A percentile compares a stretch with the other conserved stretches of the same genome.
phyloP scores from a whole-genome alignment of 75 land plant genomes.

The Gnetum montanum region DNA sequence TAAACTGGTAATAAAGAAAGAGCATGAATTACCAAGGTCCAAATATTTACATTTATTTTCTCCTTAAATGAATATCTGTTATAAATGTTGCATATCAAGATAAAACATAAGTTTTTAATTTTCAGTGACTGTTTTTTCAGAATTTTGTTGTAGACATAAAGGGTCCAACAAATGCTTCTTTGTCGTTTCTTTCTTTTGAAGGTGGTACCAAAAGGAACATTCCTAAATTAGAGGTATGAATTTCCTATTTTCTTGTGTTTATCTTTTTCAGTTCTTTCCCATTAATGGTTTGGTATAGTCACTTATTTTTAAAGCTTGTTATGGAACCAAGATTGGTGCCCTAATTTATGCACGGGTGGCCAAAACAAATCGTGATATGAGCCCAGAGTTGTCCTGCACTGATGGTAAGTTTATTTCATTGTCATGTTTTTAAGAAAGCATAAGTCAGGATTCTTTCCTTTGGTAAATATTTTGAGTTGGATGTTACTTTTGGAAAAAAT shows the following conservation, averaged over 20 bases:
- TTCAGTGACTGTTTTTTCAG: slow-evolving; percentile 40
- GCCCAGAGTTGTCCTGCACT: slow-evolving; percentile 82
- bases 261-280: neutral
- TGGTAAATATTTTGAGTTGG: neutral
- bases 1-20: no score
- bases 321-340: slow-evolving; percentile 48
- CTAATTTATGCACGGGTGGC: slow-evolving; percentile 78
- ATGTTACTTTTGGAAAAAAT: no score
- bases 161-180: slow-evolving; percentile 62
- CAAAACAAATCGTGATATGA: slow-evolving; percentile 79
- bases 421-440: neutral
- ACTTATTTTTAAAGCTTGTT: neutral
- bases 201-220: slow-evolving; percentile 89
- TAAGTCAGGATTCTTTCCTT: no score
- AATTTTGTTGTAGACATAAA: slow-evolving; percentile 78
- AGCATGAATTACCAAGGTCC: no score
- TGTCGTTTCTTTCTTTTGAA: slow-evolving; percentile 92
- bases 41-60: no score
- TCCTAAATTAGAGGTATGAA: slow-evolving; percentile 80
- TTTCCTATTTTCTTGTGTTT: neutral
- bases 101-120: no score
- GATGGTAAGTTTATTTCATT: slow-evolving; percentile 48
- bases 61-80: no score
- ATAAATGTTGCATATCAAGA: no score
- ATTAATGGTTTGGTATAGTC: neutral